Percentiles rank a stretch among this genome's conserved stretches.
These are phyloP conservation scores for Climacium dendroides DNA, from an alignment of 225 moss, liverwort and hornwort species.

Conservation along the genomic window DNA sequence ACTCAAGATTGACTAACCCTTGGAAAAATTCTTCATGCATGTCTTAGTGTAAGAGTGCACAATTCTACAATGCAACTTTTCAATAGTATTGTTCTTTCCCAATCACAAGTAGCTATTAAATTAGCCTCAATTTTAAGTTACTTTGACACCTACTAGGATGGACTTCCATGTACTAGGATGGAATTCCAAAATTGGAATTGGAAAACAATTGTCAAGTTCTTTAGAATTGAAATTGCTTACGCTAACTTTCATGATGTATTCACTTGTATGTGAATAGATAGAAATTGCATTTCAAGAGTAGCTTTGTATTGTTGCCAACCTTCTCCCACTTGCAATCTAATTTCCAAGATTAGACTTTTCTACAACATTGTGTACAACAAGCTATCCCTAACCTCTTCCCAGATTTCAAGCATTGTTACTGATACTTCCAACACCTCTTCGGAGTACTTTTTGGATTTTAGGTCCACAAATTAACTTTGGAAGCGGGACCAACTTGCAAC, in stretches of 20 bases:
- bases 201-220: not conserved
- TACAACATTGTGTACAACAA: not conserved
- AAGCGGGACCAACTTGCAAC: not conserved
- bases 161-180: not conserved
- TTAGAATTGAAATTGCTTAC: accelerated
- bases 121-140: not conserved
- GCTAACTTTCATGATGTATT: not conserved
- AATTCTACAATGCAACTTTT: not conserved
- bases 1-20: not conserved
- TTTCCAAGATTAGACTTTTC: not conserved
- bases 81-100: not conserved
- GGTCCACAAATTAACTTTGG: not conserved
- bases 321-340: not conserved
- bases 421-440: not conserved
- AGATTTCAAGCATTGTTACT: not conserved
- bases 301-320: not conserved
- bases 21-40: not conserved
- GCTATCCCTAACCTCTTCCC: not conserved
- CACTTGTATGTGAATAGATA: not conserved
- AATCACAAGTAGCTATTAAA: not conserved
- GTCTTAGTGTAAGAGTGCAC: not conserved
- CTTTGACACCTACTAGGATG: not conserved
- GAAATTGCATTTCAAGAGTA: not conserved
- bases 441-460: not conserved
- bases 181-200: not conserved